Conservation (phyloP, 2,329 filamentous ascomycete genomes). For the Teratosphaeria zuluensis region DNA sequence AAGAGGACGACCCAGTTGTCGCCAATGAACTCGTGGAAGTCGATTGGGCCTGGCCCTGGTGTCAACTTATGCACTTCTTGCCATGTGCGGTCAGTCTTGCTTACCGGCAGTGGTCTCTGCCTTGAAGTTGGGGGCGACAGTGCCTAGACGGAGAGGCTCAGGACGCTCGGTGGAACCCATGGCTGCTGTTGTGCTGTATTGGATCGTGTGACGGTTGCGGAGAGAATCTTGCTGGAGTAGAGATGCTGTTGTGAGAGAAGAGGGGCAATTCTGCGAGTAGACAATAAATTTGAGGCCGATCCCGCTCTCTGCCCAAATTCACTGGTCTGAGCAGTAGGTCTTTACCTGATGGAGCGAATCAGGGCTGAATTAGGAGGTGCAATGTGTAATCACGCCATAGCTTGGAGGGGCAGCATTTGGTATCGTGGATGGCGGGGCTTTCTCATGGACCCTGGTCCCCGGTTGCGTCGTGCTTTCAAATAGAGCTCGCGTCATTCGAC, state of each 20-base stretch:
- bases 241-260: not conserved
- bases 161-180: slow-evolving; percentile 5
- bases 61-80: not conserved
- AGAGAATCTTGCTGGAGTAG: not conserved
- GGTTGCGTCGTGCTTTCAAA: not conserved
- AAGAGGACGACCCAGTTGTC: slow-evolving; percentile 62
- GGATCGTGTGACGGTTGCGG: not conserved
- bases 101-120: slow-evolving; percentile 50
- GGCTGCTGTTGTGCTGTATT: not conserved
- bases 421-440: not conserved
- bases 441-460: not conserved
- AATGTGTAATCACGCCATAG: not conserved
- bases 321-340: not conserved
- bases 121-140: slow-evolving; percentile 58
- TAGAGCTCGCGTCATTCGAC: not conserved
- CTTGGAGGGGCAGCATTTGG: not conserved
- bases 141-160: slow-evolving; percentile 51
- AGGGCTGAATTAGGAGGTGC: not conserved
- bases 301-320: not conserved
- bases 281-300: not conserved
- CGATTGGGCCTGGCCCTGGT: slow-evolving; percentile 22
- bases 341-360: not conserved
- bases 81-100: slow-evolving; percentile 17
- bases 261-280: not conserved
- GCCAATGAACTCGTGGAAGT: slow-evolving; percentile 65